Evolutionary conservation across 805 yeast species (phyloP), one percentile per base, ranked within the genome.

Genomic region (Saturnispora sekii): DNA sequence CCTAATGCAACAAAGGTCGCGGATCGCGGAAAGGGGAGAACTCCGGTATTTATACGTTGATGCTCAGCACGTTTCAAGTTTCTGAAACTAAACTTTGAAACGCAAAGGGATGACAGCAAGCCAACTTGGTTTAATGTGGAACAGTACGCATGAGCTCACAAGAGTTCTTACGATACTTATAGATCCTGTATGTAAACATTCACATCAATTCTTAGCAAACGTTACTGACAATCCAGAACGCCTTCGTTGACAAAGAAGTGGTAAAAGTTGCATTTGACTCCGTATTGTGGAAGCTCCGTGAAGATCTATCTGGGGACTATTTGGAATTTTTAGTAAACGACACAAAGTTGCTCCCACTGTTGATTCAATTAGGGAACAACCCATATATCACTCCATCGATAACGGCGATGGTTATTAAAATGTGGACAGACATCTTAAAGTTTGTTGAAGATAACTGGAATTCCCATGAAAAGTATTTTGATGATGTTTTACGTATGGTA

Each of bases 381-480:
- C 14, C 28, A 10, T 36, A 18, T 38, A 9, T 26, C 4, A 36
- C 45, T 12, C 45, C 45, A 15, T 17, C 41, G 6, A 37, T 43
- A 10, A 35, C 39, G 6, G 12, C 29, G 7, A 30, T 43, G 45
- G 29, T 26, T 16, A 43, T 35, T n/a, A 43, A 37, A 16, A 41
- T 43, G n/a, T 43, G 45, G 45, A 32, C 33, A 5, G 10, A 21
- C 10, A 12, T 43, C 16, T 8, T 36, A 18, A 36, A 43, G 15
- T 43, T 43, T 37, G 45, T 43, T 5, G 14, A 12, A 11, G 41
- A 43, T 9, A 37, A 43, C 16, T 43, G 45, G 45, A 43, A 43
- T 14, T 41, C 39, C 6, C 45, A 43, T 38, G 45, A 43, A 26
- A 33, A 14, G 33, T 43, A 37, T 15, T 32, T 43, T 7, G 28